These are phyloP conservation scores for Brassica carinata DNA, from an alignment of 345 rosid genomes.

Conservation along the genomic window DNA sequence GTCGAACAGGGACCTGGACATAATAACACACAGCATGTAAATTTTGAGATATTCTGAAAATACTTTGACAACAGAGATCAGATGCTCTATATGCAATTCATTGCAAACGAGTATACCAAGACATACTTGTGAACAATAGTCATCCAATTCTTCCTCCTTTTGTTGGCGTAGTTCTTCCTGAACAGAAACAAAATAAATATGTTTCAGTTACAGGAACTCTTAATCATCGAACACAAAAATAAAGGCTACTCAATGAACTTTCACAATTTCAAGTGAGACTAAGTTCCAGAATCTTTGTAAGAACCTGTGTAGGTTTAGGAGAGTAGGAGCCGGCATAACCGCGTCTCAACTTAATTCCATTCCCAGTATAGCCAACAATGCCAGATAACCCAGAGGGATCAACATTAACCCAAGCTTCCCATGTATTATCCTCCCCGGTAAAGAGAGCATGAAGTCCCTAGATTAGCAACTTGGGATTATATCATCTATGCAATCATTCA, in stretches of 20 bases:
- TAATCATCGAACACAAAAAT: conserved; percentile 3
- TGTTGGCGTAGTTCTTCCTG: conserved; percentile 86
- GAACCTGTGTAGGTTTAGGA: conserved; percentile 85
- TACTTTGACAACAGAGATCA: background rate
- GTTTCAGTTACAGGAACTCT: conserved; percentile 6
- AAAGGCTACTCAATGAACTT: background rate
- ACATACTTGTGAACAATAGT: conserved; percentile 90
- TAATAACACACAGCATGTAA: conserved; percentile 32
- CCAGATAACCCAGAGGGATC: conserved; percentile 78
- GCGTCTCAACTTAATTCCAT: conserved; percentile 85
- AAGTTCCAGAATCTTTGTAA: background rate
- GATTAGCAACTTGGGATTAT: conserved; percentile 19
- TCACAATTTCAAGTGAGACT: background rate
- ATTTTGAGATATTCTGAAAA: conserved; percentile 10
- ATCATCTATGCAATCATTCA: conserved; percentile 14
- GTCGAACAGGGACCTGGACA: conserved; percentile 93
- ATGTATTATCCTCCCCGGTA: conserved; percentile 92
- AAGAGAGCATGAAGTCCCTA: conserved; percentile 94
- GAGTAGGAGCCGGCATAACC: conserved; percentile 75
- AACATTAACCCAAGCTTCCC: conserved; percentile 96
- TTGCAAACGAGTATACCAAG: background rate
- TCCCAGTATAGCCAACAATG: conserved; percentile 63
- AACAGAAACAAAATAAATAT: conserved; percentile 28
- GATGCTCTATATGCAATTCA: conserved; percentile 3
- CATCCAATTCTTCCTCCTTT: conserved; percentile 94